These are phyloP conservation scores for Lagenidium giganteum DNA, from an alignment of 352 stramenopile species.

Conservation along the genomic window DNA sequence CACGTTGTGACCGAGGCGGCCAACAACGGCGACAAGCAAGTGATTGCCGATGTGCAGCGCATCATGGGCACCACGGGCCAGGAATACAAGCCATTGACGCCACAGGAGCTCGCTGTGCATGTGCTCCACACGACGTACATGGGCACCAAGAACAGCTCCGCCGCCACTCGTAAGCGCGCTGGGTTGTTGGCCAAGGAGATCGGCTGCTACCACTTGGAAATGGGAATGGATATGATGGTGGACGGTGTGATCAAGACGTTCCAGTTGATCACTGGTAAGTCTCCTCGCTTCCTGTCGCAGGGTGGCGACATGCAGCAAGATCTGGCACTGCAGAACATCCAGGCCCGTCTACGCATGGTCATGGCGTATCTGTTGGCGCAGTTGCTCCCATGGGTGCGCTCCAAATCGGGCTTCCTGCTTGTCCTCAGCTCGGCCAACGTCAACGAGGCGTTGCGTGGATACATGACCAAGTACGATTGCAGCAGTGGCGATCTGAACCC, in stretches of 20 bases:
- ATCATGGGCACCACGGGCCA: slow-evolving; percentile 58
- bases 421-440: slow-evolving; percentile 99
- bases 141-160: slow-evolving; percentile 96
- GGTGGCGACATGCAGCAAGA: slow-evolving; percentile 93
- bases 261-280: slow-evolving; percentile 79
- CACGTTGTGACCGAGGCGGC: slow-evolving; percentile 88
- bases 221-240: slow-evolving; percentile 96
- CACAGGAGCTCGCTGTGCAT: slow-evolving; percentile 88
- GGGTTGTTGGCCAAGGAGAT: slow-evolving; percentile 88
- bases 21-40: slow-evolving; percentile 69
- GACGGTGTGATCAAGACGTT: slow-evolving; percentile 81
- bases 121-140: slow-evolving; percentile 99
- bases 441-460: slow-evolving; percentile 96
- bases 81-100: slow-evolving; percentile 49
- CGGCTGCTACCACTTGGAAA: slow-evolving; percentile 93
- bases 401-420: slow-evolving; percentile 93
- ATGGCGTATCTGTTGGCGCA: slow-evolving; percentile 97
- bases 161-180: slow-evolving; percentile 89
- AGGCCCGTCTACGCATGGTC: slow-evolving; percentile 97
- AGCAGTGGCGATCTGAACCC: slow-evolving; percentile 98
- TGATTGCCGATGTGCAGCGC: slow-evolving; percentile 85
- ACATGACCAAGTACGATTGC: slow-evolving; percentile 99
- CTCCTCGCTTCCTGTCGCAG: slow-evolving; percentile 81
- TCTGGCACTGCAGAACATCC: slow-evolving; percentile 98
- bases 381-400: slow-evolving; percentile 96